These are phyloP conservation scores for Scenedesmus sp. DNA, from an alignment of 163 green algal genomes.

Conservation along the genomic window DNA sequence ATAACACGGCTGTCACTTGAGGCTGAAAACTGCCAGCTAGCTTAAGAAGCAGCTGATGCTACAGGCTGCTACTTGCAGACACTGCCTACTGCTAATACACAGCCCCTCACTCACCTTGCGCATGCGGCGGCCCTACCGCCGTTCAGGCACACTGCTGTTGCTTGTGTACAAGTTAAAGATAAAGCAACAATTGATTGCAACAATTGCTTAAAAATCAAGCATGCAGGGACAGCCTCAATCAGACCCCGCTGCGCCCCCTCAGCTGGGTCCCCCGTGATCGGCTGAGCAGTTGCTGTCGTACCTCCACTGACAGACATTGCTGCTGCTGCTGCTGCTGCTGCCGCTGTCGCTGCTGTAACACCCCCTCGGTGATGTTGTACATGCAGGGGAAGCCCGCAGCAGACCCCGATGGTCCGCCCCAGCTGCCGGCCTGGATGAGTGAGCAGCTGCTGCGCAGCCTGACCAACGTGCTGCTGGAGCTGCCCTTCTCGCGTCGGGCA, in stretches of 20 bases:
- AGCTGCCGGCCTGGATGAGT: slow-evolving; percentile 53
- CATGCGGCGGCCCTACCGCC: too few relatives aligned
- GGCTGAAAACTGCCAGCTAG: too few relatives aligned
- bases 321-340: slow-evolving; percentile 55
- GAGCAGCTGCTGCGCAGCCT: slow-evolving; percentile 55
- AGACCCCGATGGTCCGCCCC: slow-evolving; percentile 4
- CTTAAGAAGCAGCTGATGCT: too few relatives aligned
- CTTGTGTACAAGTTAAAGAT: too few relatives aligned
- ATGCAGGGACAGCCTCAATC: slow-evolving; percentile 22
- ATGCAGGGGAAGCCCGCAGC: neutral
- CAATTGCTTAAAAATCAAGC: too few relatives aligned
- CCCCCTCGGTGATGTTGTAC: neutral
- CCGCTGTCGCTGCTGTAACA: neutral
- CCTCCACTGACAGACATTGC: slow-evolving; percentile 28
- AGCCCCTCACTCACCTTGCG: too few relatives aligned
- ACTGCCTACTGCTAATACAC: too few relatives aligned
- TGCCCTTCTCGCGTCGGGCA: slow-evolving; percentile 61
- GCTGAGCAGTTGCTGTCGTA: slow-evolving; percentile 31
- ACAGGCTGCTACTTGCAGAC: too few relatives aligned
- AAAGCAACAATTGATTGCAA: too few relatives aligned
- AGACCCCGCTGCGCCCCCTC: slow-evolving; percentile 1
- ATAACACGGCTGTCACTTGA: too few relatives aligned
- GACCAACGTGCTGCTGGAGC: slow-evolving; percentile 58
- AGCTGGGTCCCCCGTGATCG: slow-evolving; percentile 47
- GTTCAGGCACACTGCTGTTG: too few relatives aligned